Evolutionary conservation across 352 stramenopile species (phyloP).

Genomic region (Phytophthora sp.): DNA sequence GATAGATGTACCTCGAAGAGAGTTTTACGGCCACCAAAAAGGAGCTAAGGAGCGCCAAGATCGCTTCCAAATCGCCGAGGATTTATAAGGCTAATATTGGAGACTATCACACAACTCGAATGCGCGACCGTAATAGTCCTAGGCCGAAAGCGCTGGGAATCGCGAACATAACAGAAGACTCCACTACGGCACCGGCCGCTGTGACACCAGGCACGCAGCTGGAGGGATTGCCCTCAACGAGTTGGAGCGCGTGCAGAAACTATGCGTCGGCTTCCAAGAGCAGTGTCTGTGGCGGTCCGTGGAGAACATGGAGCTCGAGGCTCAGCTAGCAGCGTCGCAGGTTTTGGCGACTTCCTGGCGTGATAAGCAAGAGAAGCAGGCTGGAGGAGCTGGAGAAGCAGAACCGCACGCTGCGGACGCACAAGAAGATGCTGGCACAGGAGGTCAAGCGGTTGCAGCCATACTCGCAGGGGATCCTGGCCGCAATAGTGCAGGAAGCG

Average conservation of each 20-base stretch:
- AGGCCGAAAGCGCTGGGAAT: constrained; percentile 4
- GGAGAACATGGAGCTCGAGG: constrained; percentile 66
- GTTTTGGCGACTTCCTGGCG: constrained; percentile 38
- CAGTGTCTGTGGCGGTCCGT: constrained; percentile 81
- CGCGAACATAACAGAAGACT: constrained; percentile 1
- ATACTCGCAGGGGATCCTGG: constrained; percentile 70
- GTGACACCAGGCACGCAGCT: constrained; percentile 4
- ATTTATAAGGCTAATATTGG: constrained; percentile 74
- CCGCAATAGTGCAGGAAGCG: constrained; percentile 67
- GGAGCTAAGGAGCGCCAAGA: constrained; percentile 49
- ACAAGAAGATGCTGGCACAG: constrained; percentile 68
- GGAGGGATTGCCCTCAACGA: constrained; percentile 35
- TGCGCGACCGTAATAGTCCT: constrained; percentile 6
- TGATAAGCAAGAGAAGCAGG: constrained; percentile 31
- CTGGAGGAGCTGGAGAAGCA: constrained; percentile 35
- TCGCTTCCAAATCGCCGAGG: constrained; percentile 52
- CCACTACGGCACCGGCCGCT: constrained; percentile 1
- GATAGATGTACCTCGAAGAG: constrained; percentile 44
- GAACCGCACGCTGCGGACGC: constrained; percentile 47
- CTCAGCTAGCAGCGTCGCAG: constrained; percentile 41
- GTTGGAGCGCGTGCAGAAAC: constrained; percentile 47
- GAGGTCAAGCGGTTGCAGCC: constrained; percentile 76
- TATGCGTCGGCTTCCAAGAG: constrained; percentile 76
- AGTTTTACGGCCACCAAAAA: constrained; percentile 34
- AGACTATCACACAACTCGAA: constrained; percentile 64